Conservation (phyloP, 2,329 filamentous ascomycete genomes). For the Botrytis deweyae region DNA sequence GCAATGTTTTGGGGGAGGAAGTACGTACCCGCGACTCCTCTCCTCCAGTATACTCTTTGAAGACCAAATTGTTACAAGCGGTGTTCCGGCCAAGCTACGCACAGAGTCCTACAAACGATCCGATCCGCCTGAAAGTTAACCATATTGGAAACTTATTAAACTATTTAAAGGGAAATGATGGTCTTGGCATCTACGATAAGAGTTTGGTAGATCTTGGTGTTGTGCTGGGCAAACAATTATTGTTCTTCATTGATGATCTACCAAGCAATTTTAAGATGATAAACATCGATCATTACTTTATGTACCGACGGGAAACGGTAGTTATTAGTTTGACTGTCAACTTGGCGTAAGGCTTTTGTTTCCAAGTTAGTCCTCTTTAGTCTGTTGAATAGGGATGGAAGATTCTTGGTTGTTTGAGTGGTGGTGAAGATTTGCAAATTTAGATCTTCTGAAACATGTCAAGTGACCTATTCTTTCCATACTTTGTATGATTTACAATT, state of each 20-base stretch:
- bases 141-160: neutral
- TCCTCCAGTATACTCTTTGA: neutral
- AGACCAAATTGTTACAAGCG: conserved; percentile 5
- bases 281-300: neutral
- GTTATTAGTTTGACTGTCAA: conserved; percentile 3
- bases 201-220: conserved; percentile 12
- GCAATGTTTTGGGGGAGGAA: neutral
- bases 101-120: conserved; percentile 4
- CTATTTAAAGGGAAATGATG: neutral
- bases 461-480: conserved; percentile 7
- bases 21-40: neutral
- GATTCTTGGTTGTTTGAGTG: neutral
- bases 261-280: neutral
- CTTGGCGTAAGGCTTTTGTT: conserved; percentile 9
- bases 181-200: conserved; percentile 17
- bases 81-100: conserved; percentile 14
- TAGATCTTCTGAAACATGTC: conserved; percentile 16
- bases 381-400: neutral
- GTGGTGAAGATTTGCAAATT: neutral
- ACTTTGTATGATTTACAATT: neutral
- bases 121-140: conserved; percentile 1
- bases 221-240: conserved; percentile 8
- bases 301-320: conserved; percentile 7
- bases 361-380: neutral
- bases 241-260: neutral